Evolutionary conservation across 257 asterid genomes (phyloP), one percentile per base, ranked within the genome.

Genomic region (Fraxinus americana): DNA sequence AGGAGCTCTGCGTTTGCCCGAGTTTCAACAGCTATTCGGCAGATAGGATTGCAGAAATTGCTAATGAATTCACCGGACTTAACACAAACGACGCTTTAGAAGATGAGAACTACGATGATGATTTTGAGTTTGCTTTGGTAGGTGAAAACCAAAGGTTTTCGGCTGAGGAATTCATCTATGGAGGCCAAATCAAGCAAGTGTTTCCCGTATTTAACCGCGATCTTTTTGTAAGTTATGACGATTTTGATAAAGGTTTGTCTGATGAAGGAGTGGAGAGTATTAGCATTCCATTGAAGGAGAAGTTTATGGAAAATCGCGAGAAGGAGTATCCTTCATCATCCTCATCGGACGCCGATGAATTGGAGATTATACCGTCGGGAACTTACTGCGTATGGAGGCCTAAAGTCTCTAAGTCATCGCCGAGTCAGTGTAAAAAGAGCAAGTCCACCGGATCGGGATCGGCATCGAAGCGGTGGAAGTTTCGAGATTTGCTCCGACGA

Each of bases 1-100:
- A 88, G 4, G 91, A 85, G 50, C 80, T 70, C 9, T 89, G 45
- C 75, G 1, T 78, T 1, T 88, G 93, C 79, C 98, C 97, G 0
- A 93, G 97, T 85, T 95, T 95, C 78, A 93, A 74, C 85, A 86
- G 91, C 84, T 92, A 91, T 69, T 90, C 97, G 0, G 72, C 91
- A 4, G 83, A 83, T 74, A 71, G 77, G 27, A 61, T 86, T 27
- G 89, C 90, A 0, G 94, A 88, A 34, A 91, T 82, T 85, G 98
- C 96, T 67, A 84, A 25, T 2, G 79, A 82, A 79, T 88, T 89
- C 78, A 78, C 90, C 67, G 86, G 36, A n/a, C 91, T 77, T 84
- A 80, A 77, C 25, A 66, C 73, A 23, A 38, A 13, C 75, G 73
- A 27, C 70, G 75, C 57, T 57, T 78, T 25, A 23, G 92, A 76